These are phyloP conservation scores for Fraxinus sp. DNA, from an alignment of 305 asterid species.

Conservation along the genomic window DNA sequence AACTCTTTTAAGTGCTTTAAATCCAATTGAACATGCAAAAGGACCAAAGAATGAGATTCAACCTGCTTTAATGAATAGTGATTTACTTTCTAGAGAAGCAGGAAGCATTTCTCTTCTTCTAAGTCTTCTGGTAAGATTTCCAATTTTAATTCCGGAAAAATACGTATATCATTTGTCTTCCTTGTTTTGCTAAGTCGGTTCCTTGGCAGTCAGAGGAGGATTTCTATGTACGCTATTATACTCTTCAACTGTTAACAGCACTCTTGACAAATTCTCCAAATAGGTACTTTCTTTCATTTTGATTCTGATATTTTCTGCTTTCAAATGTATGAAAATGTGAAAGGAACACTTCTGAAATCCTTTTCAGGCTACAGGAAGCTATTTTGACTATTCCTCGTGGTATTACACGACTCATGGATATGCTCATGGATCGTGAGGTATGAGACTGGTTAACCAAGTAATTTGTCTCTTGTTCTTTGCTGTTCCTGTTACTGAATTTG, in stretches of 20 bases:
- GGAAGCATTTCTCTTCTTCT: slow-evolving; percentile 82
- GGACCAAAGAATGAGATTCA: slow-evolving; percentile 74
- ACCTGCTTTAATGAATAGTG: slow-evolving; percentile 86
- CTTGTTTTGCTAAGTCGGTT: slow-evolving; percentile 33
- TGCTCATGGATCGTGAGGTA: slow-evolving; percentile 99
- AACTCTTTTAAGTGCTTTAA: slow-evolving; percentile 78
- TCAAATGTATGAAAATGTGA: not conserved
- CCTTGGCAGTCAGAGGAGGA: slow-evolving; percentile 85
- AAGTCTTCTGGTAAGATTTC: slow-evolving; percentile 74
- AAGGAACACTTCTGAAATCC: slow-evolving; percentile 25
- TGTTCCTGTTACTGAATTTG: slow-evolving; percentile 3
- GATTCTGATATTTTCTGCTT: slow-evolving; percentile 14
- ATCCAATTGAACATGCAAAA: slow-evolving; percentile 65
- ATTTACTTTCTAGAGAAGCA: slow-evolving; percentile 86
- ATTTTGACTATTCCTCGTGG: slow-evolving; percentile 88
- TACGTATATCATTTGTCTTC: slow-evolving; percentile 10
- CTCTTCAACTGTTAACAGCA: slow-evolving; percentile 82
- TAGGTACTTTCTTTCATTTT: slow-evolving; percentile 44
- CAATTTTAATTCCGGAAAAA: slow-evolving; percentile 15
- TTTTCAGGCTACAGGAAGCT: slow-evolving; percentile 91
- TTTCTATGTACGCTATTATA: slow-evolving; percentile 86
- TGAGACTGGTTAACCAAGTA: slow-evolving; percentile 28
- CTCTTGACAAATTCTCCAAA: slow-evolving; percentile 86
- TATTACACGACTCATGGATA: slow-evolving; percentile 89
- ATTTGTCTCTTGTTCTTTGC: slow-evolving; percentile 15